Evolutionary conservation across 1,284 basidiomycete genomes (phyloP).

Genomic region (Tilletia setariae): DNA sequence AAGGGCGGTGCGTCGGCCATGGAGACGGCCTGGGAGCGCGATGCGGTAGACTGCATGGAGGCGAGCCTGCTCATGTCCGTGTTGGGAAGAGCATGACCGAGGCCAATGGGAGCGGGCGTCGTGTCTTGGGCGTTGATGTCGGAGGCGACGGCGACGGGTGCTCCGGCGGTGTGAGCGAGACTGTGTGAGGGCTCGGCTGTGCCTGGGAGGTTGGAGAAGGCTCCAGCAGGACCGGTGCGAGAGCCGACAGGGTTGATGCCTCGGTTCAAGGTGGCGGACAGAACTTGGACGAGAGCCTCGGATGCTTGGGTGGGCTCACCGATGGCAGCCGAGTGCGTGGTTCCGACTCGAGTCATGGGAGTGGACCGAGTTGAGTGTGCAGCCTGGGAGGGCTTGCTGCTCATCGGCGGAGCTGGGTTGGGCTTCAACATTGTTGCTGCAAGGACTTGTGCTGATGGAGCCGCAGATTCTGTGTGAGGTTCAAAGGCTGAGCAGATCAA

Average conservation of each 20-base stretch:
- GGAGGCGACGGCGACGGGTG: neutral
- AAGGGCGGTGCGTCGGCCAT: neutral
- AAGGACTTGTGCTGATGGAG: neutral
- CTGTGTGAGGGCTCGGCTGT: constrained; percentile 12
- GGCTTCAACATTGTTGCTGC: neutral
- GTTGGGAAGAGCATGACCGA: constrained; percentile 12
- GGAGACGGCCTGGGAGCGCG: neutral
- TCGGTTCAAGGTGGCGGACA: constrained; percentile 7
- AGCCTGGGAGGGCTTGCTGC: constrained; percentile 8
- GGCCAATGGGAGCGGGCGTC: neutral
- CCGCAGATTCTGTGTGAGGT: too few species aligned
- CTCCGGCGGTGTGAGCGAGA: constrained; percentile 9
- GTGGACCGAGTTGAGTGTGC: neutral
- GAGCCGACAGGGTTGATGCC: neutral
- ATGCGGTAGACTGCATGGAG: neutral
- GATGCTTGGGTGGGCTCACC: neutral
- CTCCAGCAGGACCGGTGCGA: neutral
- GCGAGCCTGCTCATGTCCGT: constrained; percentile 4
- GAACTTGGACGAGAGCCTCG: constrained; percentile 12
- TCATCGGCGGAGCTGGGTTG: neutral
- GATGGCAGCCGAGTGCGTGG: neutral
- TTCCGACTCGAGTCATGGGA: neutral
- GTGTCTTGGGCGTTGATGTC: neutral
- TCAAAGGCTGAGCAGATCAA: too few species aligned
- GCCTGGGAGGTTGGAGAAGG: neutral